Percentiles rank a stretch among this genome's conserved stretches.
These are phyloP conservation scores for Ramaria sp. DNA, from an alignment of 768 basidiomycete genomes.

Conservation along the genomic window DNA sequence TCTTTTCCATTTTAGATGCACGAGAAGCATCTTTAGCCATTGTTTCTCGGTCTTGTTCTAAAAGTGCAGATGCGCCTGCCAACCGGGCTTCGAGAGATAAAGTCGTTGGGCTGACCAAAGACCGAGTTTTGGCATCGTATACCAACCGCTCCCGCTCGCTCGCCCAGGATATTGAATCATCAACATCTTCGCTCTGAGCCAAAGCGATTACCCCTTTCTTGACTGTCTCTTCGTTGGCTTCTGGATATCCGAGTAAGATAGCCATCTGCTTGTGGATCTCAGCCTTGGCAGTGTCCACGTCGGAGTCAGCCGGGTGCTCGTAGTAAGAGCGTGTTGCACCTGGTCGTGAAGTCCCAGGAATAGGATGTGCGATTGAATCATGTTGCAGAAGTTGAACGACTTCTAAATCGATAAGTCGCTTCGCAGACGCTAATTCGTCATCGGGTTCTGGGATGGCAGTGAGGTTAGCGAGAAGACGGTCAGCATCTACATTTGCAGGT, in stretches of 20 bases:
- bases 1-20: constrained; percentile 83
- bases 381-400: constrained; percentile 72
- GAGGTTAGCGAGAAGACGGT: constrained; percentile 49
- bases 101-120: constrained; percentile 55
- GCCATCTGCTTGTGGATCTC: constrained; percentile 78
- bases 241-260: constrained; percentile 69
- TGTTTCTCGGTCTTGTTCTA: constrained; percentile 50
- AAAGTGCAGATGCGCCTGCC: constrained; percentile 48
- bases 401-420: constrained; percentile 64
- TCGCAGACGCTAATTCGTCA: constrained; percentile 35
- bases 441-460: constrained; percentile 25
- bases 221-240: constrained; percentile 69
- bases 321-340: constrained; percentile 64
- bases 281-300: constrained; percentile 54
- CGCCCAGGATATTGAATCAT: constrained; percentile 66
- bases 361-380: constrained; percentile 77
- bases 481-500: constrained; percentile 72
- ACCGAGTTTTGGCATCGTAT: constrained; percentile 42
- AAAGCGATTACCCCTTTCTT: constrained; percentile 63
- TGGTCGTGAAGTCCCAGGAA: constrained; percentile 76
- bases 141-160: constrained; percentile 46
- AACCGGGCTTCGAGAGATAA: constrained; percentile 52
- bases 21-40: constrained; percentile 78
- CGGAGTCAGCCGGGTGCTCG: constrained; percentile 65
- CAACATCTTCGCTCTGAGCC: constrained; percentile 47